Percentiles rank a stretch among this genome's conserved stretches.
Conservation (phyloP, 2,329 filamentous ascomycete genomes). For the Graphilbum fragrans region DNA sequence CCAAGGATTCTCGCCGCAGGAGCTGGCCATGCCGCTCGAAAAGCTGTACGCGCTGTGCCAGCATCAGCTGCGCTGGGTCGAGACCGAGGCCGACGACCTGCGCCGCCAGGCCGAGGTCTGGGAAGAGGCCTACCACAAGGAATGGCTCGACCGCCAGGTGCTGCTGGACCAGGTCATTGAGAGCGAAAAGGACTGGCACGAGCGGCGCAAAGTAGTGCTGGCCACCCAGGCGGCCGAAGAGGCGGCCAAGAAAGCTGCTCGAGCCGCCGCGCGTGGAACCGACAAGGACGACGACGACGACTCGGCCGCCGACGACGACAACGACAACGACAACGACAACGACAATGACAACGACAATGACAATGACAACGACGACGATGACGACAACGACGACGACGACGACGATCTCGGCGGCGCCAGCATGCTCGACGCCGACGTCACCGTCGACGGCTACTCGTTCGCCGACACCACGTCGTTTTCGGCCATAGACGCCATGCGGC, state of each 20-base stretch:
- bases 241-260: constrained; percentile 22
- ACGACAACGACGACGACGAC: not conserved
- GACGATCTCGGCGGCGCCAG: not conserved
- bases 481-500: constrained; percentile 6
- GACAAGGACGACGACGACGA: not conserved
- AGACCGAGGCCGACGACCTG: constrained; percentile 52
- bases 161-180: constrained; percentile 61
- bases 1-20: constrained; percentile 51
- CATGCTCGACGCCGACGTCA: constrained; percentile 8
- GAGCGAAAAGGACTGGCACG: constrained; percentile 54
- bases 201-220: constrained; percentile 42
- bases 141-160: constrained; percentile 72
- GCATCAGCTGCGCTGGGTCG: constrained; percentile 61
- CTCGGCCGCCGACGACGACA: not conserved
- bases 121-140: constrained; percentile 54
- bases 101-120: constrained; percentile 52
- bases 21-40: constrained; percentile 47
- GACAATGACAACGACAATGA: not conserved
- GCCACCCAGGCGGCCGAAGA: constrained; percentile 31
- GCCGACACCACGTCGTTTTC: constrained; percentile 8
- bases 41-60: constrained; percentile 57
- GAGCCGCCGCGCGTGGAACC: not conserved
- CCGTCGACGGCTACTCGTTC: constrained; percentile 9
- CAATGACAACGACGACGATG: not conserved
- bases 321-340: not conserved